Conservation (phyloP, 192 early-diverging fungal species). For the Coemansia sp. region DNA sequence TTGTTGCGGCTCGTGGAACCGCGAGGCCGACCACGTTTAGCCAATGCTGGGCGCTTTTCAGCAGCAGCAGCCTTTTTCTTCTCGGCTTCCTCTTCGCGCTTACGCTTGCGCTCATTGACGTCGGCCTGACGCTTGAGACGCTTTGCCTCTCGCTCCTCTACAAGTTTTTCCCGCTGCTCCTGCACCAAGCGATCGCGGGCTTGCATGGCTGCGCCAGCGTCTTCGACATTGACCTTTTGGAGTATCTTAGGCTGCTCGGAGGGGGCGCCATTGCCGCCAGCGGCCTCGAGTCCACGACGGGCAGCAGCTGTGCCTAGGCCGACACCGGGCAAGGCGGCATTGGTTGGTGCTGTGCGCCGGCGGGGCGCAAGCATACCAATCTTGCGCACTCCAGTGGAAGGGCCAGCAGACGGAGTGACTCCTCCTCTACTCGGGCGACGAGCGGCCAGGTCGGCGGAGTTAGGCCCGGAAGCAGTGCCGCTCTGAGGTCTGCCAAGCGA, state of each 20-base stretch:
- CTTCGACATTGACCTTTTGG: slow-evolving; percentile 28
- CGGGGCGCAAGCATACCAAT: slow-evolving; percentile 31
- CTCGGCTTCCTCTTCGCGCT: slow-evolving; percentile 29
- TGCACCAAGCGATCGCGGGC: slow-evolving; percentile 37
- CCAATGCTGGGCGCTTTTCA: neutral
- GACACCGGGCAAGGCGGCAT: slow-evolving; percentile 26
- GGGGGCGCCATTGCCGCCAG: neutral
- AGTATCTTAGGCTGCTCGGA: slow-evolving; percentile 27
- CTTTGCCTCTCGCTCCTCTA: slow-evolving; percentile 36
- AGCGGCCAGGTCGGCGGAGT: slow-evolving; percentile 16
- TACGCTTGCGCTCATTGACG: slow-evolving; percentile 35
- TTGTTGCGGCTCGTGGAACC: neutral
- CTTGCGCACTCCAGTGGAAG: slow-evolving; percentile 9
- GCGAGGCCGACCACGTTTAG: neutral
- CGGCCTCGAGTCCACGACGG: neutral
- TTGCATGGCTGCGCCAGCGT: slow-evolving; percentile 17
- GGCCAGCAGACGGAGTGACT: neutral
- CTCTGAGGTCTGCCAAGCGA: slow-evolving; percentile 10
- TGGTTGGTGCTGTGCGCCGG: slow-evolving; percentile 17
- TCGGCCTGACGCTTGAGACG: slow-evolving; percentile 31
- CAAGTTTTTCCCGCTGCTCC: slow-evolving; percentile 18
- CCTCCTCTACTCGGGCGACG: slow-evolving; percentile 13
- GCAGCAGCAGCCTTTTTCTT: slow-evolving; percentile 16
- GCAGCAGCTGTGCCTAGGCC: slow-evolving; percentile 9
- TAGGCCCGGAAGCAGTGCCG: neutral